These are phyloP conservation scores for Pythium rhizo-oryzae DNA, from an alignment of 352 stramenopile genomes.

Conservation along the genomic window DNA sequence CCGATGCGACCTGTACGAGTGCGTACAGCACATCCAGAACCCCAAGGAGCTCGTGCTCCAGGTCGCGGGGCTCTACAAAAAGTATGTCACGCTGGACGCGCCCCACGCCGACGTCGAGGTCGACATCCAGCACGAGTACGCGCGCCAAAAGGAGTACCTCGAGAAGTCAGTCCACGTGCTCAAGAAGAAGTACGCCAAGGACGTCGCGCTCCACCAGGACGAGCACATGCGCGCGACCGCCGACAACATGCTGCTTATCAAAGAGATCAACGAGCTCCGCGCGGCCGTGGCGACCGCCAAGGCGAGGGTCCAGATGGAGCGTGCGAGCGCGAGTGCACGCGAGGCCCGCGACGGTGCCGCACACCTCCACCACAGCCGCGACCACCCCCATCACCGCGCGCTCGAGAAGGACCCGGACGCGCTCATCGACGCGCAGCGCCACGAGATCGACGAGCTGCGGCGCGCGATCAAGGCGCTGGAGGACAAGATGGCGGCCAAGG, in stretches of 20 bases:
- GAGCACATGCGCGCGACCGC: conserved; percentile 66
- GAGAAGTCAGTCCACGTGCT: conserved; percentile 92
- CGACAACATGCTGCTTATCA: conserved; percentile 92
- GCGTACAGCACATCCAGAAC: conserved; percentile 74
- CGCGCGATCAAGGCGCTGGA: conserved; percentile 78
- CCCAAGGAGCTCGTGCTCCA: conserved; percentile 74
- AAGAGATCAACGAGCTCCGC: conserved; percentile 93
- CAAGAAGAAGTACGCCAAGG: conserved; percentile 86
- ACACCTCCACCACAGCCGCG: too few relatives aligned
- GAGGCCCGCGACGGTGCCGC: conserved; percentile 19
- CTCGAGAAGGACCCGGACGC: conserved; percentile 46
- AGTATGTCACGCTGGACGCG: conserved; percentile 57
- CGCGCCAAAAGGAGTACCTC: conserved; percentile 91
- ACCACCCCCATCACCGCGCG: conserved; percentile 22
- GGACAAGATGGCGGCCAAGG: conserved; percentile 44
- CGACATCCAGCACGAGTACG: conserved; percentile 88
- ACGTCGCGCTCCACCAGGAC: conserved; percentile 63
- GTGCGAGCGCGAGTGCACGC: conserved; percentile 41
- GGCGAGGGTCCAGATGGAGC: conserved; percentile 77
- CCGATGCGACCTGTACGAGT: conserved; percentile 84
- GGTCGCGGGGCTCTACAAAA: conserved; percentile 76
- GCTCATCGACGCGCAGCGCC: conserved; percentile 55
- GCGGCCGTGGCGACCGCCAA: conserved; percentile 72
- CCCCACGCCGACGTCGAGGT: conserved; percentile 55
- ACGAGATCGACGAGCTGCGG: conserved; percentile 79